Evolutionary conservation across 108 stramenopile genomes (phyloP), one percentile per base, ranked within the genome.

Genomic region (Fragilariopsis cylindrus): DNA sequence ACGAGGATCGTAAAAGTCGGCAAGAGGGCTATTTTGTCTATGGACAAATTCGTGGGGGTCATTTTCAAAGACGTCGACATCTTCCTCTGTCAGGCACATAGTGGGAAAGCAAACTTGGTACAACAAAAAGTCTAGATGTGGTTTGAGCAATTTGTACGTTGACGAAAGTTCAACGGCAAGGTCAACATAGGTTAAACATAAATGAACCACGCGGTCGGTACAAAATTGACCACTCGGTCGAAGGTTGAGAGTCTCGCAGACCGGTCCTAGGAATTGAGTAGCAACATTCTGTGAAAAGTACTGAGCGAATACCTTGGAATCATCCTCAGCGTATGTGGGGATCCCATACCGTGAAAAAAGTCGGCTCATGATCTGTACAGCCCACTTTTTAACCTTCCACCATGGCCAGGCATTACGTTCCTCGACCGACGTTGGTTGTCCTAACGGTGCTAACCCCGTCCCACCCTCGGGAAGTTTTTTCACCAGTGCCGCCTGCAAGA

Each of bases 371-470:
- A 98, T 96, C 76, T 95, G 97, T 6, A 89, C 91, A 6, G 96
- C 82, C 97, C 97, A 98, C 85, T 99, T 99, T 81, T 99, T 99
- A 3, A 94, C 91, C 79, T 99, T 99, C 98, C 98, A 99, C 96
- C 96, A 96, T 2, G 97, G 96, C 96, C 95, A 98, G 13, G 84
- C 82, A 73, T 95, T 93, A 42, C 97, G 79, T 60, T 96, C 97
- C 65, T 95, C 96, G 42, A 88, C 77, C n/a, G 82, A 58, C 19
- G 75, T 81, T 2, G 98, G 97, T 79, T 97, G 97, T 21, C 69
- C 67, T 15, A 54, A 73, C 6, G 92, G 87, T 72, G 83, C 83
- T 21, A 83, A 76, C 9, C 88, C 88, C 3, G 85, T 88, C 66
- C 71, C 80, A 5, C 87, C 89, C 70, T 96, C 95, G 7, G 93